Conservation (phyloP, 1,139 yeast genomes). For the Zygosaccharomyces sapae region DNA sequence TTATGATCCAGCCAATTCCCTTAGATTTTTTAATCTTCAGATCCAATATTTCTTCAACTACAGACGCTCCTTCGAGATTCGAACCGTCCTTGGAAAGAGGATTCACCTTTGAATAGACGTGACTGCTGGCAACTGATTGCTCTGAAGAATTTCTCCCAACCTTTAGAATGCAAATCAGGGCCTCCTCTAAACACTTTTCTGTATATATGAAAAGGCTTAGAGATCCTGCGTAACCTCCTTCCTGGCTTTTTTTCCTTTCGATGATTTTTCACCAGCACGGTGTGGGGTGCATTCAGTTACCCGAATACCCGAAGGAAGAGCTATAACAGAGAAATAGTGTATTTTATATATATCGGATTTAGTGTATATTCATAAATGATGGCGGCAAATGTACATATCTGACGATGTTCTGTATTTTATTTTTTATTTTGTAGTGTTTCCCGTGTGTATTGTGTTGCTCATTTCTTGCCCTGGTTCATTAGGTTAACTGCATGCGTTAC, state of each 20-base stretch:
- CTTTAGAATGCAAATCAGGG: neutral
- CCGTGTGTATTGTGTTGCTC: neutral
- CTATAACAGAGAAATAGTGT: too few relatives aligned
- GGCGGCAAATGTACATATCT: too few relatives aligned
- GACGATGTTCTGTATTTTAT: too few relatives aligned
- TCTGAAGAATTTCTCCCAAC: neutral
- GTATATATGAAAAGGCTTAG: neutral
- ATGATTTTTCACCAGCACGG: slow-evolving; percentile 8
- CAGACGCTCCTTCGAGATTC: neutral
- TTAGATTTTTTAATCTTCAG: neutral
- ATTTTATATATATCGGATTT: neutral
- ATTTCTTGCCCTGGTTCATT: slow-evolving; percentile 28
- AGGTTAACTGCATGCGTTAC: slow-evolving; percentile 37
- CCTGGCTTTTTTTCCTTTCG: slow-evolving; percentile 2
- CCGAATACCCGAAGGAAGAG: too few relatives aligned
- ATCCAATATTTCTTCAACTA: neutral
- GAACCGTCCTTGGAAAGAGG: slow-evolving; percentile 1
- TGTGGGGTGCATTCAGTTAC: slow-evolving; percentile 6
- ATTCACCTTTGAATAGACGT: neutral
- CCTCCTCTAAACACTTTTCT: neutral
- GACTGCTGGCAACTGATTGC: neutral
- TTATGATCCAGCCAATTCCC: too few relatives aligned
- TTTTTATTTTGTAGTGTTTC: too few relatives aligned
- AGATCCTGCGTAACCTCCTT: slow-evolving; percentile 2
- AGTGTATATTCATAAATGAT: neutral